phyloP scores from a whole-genome alignment of 352 stramenopile genomes.

The Globisporangium emineosum region DNA sequence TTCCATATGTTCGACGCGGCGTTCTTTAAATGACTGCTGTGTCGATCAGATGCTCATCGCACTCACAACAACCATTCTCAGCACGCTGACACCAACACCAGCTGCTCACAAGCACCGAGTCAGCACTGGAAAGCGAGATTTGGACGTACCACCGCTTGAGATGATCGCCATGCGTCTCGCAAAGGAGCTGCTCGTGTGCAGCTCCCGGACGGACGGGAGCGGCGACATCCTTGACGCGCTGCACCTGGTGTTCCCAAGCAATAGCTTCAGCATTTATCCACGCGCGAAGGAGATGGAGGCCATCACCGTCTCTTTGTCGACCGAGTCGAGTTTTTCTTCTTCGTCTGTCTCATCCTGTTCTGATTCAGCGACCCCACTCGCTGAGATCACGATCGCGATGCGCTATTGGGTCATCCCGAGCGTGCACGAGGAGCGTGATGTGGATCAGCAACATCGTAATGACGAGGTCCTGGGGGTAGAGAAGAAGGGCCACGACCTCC shows the following conservation, averaged over 20 bases:
- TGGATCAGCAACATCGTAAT: not conserved
- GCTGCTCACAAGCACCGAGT: not conserved
- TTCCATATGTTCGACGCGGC: too few species aligned
- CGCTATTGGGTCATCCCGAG: conserved; percentile 36
- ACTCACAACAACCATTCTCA: conserved; percentile 17
- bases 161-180: conserved; percentile 58
- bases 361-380: not conserved
- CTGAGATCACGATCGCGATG: conserved; percentile 42
- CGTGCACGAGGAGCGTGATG: conserved; percentile 8
- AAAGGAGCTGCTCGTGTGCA: conserved; percentile 51
- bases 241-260: conserved; percentile 42
- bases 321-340: not conserved
- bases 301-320: conserved; percentile 35
- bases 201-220: conserved; percentile 57
- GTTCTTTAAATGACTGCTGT: too few species aligned
- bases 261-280: conserved; percentile 54
- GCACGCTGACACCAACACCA: not conserved
- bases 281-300: conserved; percentile 37
- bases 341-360: not conserved
- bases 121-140: not conserved
- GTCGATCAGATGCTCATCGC: conserved; percentile 33
- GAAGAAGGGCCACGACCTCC: not conserved
- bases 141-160: conserved; percentile 15
- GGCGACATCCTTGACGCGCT: conserved; percentile 69
- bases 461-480: not conserved